Percentiles rank a stretch among this genome's conserved stretches.
These are phyloP conservation scores for Cercospora zeae-maydis DNA, from an alignment of 2,329 filamentous ascomycete species.

Conservation along the genomic window DNA sequence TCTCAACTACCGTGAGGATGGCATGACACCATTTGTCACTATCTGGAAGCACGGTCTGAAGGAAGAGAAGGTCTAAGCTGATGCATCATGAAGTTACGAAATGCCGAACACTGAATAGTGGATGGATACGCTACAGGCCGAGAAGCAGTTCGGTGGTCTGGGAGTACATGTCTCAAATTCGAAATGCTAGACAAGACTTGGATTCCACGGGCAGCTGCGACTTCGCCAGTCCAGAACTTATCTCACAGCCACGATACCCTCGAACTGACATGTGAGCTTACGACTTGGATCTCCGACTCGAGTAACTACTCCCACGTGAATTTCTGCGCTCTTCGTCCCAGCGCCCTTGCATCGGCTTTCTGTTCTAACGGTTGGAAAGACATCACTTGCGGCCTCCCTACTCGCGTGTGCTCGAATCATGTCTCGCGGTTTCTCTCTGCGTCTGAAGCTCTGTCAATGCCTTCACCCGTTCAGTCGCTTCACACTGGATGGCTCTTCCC, in stretches of 20 bases:
- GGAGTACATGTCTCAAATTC: constrained; percentile 1
- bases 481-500: too few relatives aligned
- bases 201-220: constrained; percentile 5
- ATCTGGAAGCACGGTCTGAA: constrained; percentile 93
- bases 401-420: not conserved
- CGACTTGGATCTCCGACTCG: not conserved
- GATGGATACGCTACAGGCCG: constrained; percentile 4
- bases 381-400: not conserved
- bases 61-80: constrained; percentile 80
- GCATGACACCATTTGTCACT: constrained; percentile 80
- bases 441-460: too few relatives aligned
- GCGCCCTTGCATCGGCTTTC: not conserved
- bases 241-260: constrained; percentile 11
- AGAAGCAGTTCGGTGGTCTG: constrained; percentile 11
- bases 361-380: not conserved
- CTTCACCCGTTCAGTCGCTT: too few relatives aligned
- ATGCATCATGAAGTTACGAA: not conserved
- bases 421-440: too few relatives aligned
- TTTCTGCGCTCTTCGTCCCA: too few relatives aligned
- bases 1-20: constrained; percentile 97
- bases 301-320: not conserved
- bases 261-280: not conserved
- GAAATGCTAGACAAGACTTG: constrained; percentile 24
- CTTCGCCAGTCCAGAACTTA: not conserved
- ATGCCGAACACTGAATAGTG: constrained; percentile 3